phyloP scores from a whole-genome alignment of 345 rosid genomes.

The Pseudoturritis turrita region DNA sequence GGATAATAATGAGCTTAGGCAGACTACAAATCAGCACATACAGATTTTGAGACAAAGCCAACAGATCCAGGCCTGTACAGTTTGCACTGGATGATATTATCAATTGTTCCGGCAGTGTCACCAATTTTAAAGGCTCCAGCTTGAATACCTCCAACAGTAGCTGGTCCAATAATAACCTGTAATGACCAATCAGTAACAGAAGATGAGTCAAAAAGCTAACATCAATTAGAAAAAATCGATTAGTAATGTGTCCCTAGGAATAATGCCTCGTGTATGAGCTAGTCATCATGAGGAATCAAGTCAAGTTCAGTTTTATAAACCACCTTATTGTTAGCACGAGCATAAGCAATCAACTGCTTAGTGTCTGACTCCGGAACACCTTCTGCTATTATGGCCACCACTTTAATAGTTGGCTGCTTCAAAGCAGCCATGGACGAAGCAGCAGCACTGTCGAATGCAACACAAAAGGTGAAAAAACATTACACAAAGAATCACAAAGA shows the following conservation, averaged over 20 bases:
- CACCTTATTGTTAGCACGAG: slow-evolving; percentile 94
- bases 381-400: slow-evolving; percentile 96
- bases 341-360: slow-evolving; percentile 85
- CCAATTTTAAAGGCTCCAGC: slow-evolving; percentile 99
- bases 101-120: slow-evolving; percentile 98
- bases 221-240: background rate
- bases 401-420: slow-evolving; percentile 91
- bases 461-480: slow-evolving; percentile 3
- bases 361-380: slow-evolving; percentile 98
- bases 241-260: background rate
- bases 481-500: background rate
- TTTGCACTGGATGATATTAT: slow-evolving; percentile 86
- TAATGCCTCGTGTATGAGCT: background rate
- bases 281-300: background rate
- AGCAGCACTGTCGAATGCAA: slow-evolving; percentile 61
- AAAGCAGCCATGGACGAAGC: slow-evolving; percentile 95
- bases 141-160: slow-evolving; percentile 97
- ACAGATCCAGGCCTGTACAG: slow-evolving; percentile 96
- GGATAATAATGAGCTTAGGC: background rate
- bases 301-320: background rate
- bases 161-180: slow-evolving; percentile 98
- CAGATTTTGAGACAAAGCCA: slow-evolving; percentile 98
- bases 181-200: slow-evolving; percentile 17
- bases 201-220: background rate
- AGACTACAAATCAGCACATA: slow-evolving; percentile 34